A percentile compares a stretch with the other conserved stretches of the same genome.
These are phyloP conservation scores for Vigna mungo DNA, from an alignment of 306 rosid species.

Conservation along the genomic window DNA sequence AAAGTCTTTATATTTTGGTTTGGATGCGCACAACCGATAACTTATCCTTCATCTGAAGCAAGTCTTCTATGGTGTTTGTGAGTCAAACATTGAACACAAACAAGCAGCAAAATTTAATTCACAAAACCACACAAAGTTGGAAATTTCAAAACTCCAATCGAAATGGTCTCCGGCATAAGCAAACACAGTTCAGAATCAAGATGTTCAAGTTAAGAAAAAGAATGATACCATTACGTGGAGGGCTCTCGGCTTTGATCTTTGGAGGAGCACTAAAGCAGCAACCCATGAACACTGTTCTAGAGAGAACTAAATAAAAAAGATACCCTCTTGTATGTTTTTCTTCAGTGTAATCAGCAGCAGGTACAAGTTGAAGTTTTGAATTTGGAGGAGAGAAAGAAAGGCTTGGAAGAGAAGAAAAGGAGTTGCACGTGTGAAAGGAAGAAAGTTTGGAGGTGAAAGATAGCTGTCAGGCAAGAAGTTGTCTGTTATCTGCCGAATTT, in stretches of 20 bases:
- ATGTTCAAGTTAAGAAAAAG: slow-evolving; percentile 11
- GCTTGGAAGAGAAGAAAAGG: slow-evolving; percentile 21
- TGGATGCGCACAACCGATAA: slow-evolving; percentile 13
- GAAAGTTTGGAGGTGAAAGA: slow-evolving; percentile 42
- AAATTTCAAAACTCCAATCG: slow-evolving; percentile 9
- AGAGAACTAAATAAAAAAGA: slow-evolving; percentile 11
- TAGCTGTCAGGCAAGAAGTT: slow-evolving; percentile 50
- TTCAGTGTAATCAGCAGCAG: slow-evolving; percentile 24
- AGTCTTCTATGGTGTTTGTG: not conserved
- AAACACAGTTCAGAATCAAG: slow-evolving; percentile 20
- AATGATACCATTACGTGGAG: slow-evolving; percentile 69
- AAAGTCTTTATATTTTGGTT: not conserved
- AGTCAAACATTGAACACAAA: not conserved
- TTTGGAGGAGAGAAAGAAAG: slow-evolving; percentile 34
- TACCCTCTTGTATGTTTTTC: slow-evolving; percentile 18
- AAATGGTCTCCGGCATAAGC: not conserved
- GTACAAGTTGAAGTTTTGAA: slow-evolving; percentile 38
- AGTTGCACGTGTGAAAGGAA: slow-evolving; percentile 53
- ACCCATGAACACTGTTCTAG: slow-evolving; percentile 62
- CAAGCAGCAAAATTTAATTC: not conserved
- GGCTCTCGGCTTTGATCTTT: slow-evolving; percentile 91
- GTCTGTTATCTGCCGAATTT: slow-evolving; percentile 25
- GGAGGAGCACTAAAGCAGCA: slow-evolving; percentile 68
- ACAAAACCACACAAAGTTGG: slow-evolving; percentile 18
- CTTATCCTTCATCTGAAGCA: slow-evolving; percentile 15